Evolutionary conservation across 2,329 filamentous ascomycete species (phyloP).

Genomic region (Plectosphaerella cucumerina): DNA sequence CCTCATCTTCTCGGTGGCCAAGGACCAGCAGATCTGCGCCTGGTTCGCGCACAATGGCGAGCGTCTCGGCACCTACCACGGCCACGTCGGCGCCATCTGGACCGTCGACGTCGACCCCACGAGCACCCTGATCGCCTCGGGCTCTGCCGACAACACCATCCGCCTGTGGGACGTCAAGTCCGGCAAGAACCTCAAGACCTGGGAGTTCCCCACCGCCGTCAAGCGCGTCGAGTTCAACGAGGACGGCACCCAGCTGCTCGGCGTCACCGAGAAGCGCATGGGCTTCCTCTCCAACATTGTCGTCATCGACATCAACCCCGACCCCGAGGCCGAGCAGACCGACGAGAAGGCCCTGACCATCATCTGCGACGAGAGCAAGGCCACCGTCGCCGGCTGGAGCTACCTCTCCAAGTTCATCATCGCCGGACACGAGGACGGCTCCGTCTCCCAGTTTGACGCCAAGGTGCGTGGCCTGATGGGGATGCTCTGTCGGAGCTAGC

Average conservation of each 20-base stretch:
- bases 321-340: constrained; percentile 77
- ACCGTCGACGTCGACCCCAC: constrained; percentile 95
- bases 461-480: constrained; percentile 67
- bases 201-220: constrained; percentile 95
- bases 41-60: constrained; percentile 99
- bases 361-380: constrained; percentile 92
- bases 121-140: constrained; percentile 85
- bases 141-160: constrained; percentile 97
- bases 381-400: constrained; percentile 95
- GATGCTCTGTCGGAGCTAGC: neutral
- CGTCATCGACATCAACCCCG: constrained; percentile 83
- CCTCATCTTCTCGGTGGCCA: constrained; percentile 90
- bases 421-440: constrained; percentile 94
- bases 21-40: constrained; percentile 94
- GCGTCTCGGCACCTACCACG: constrained; percentile 92
- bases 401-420: constrained; percentile 95
- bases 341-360: constrained; percentile 83
- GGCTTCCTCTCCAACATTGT: constrained; percentile 92
- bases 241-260: constrained; percentile 84
- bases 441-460: constrained; percentile 83
- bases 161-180: constrained; percentile 94
- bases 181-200: constrained; percentile 89
- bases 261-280: constrained; percentile 98
- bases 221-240: constrained; percentile 98
- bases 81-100: constrained; percentile 97